phyloP scores from a whole-genome alignment of 495 filamentous ascomycete genomes.

The Penicillium verhagenii region DNA sequence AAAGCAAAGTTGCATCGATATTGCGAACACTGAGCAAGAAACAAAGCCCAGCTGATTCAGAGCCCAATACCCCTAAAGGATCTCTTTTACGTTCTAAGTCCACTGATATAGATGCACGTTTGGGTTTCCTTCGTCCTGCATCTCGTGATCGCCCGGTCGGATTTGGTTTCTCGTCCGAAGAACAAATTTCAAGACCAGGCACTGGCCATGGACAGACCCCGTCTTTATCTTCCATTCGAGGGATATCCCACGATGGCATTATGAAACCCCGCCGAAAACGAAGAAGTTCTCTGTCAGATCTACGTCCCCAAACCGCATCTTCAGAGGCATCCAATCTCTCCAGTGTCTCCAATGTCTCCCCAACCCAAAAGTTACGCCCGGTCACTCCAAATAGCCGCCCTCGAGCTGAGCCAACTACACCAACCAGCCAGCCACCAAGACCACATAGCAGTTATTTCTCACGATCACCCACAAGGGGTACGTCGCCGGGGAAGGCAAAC shows the following conservation, averaged over 20 bases:
- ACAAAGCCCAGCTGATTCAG: constrained; percentile 55
- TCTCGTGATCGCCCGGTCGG: constrained; percentile 63
- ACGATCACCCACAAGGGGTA: constrained; percentile 29
- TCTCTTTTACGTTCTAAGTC: constrained; percentile 76
- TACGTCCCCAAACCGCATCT: constrained; percentile 60
- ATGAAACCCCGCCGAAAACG: constrained; percentile 68
- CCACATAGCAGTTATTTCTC: constrained; percentile 36
- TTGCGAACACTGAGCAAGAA: constrained; percentile 90
- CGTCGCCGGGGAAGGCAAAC: constrained; percentile 30
- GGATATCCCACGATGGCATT: constrained; percentile 33
- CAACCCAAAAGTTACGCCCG: constrained; percentile 34
- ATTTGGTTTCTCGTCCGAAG: constrained; percentile 42
- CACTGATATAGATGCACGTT: constrained; percentile 65
- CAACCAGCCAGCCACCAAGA: constrained; percentile 29
- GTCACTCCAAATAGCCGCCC: constrained; percentile 36
- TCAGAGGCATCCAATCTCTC: constrained; percentile 37
- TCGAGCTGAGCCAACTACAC: constrained; percentile 31
- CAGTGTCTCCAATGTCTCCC: constrained; percentile 23
- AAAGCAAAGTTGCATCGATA: constrained; percentile 71
- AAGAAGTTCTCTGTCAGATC: constrained; percentile 87
- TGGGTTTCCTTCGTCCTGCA: constrained; percentile 55
- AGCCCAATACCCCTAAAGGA: constrained; percentile 57
- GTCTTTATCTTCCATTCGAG: constrained; percentile 38
- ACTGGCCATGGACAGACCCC: constrained; percentile 44
- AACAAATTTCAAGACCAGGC: constrained; percentile 44